Base-by-base conservation (phyloP, 106 monocot species). In the Triglochin maritima region DNA sequence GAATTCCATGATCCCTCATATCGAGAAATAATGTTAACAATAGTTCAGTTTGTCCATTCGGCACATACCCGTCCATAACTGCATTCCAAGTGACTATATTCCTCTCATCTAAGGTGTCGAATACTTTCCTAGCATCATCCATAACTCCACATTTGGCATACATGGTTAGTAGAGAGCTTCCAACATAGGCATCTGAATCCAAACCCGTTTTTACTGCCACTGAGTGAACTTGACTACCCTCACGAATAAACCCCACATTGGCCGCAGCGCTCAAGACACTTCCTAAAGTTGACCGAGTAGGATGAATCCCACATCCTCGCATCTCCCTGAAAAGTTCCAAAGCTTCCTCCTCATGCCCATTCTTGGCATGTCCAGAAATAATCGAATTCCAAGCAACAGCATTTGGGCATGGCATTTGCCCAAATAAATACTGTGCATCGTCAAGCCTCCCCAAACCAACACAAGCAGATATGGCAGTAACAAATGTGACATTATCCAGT, bases 31-130 rank as follows among this genome's bases (percentile, higher is more conserved):
- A 57, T 7, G 60, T 62, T 9, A 76, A 51, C 9, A 62, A 66
- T 8, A 75, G 63, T 51, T 67, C 69, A 4, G 77, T 74, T 7
- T 67, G 17, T 2, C 79, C 79, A 67, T 84, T 83, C 60, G 66
- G 78, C 11, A 75, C 29, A 59, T 77, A 71, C 2, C 86, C 86
- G 4, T 75, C 70, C 13, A 90, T 74, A 74, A 90, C 83, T 9
- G 83, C 83, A 73, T 90, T 90, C 86, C 90, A 90, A 55, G 73
- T 79, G n/a, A 90, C 84, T 42, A 70, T 16, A 57, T 90, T 90
- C 73, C 57, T 84, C 54, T 77, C 81, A 7, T 16, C 7, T 9
- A 72, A 67, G 0, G 50, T 12, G 50, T 73, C 56, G 52, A 90
- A 90, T 2, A 78, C 79, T 51, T 74, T 81, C 62, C 73, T 72